These are phyloP conservation scores for Lepiota brunneoincarnata DNA, from an alignment of 768 basidiomycete genomes.

Conservation along the genomic window DNA sequence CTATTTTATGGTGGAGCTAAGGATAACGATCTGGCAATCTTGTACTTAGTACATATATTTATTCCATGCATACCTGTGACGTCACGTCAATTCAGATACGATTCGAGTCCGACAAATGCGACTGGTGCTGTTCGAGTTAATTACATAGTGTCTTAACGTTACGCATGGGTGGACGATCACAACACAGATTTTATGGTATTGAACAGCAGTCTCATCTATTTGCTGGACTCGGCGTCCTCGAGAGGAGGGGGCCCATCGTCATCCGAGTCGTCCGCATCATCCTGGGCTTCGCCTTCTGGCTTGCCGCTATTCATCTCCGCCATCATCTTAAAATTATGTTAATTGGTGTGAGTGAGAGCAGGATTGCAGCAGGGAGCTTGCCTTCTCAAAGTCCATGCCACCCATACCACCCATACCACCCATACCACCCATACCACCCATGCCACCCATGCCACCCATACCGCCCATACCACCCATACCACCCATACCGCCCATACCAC, in stretches of 20 bases:
- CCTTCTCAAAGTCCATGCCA: conserved; percentile 66
- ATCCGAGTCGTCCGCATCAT: conserved; percentile 47
- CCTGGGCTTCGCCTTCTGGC: conserved; percentile 22
- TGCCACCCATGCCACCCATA: conserved; percentile 42
- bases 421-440: conserved; percentile 24
- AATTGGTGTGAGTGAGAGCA: background rate
- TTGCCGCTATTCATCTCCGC: conserved; percentile 39
- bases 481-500: conserved; percentile 56
- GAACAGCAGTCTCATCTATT: conserved; percentile 23
- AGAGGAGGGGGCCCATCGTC: conserved; percentile 81
- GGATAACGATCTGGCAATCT: background rate
- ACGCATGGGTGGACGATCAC: too few species aligned
- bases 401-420: conserved; percentile 11
- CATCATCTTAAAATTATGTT: conserved; percentile 41
- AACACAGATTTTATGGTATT: background rate
- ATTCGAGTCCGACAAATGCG: too few species aligned
- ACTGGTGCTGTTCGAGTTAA: too few species aligned
- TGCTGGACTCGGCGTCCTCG: conserved; percentile 56
- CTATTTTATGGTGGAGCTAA: background rate
- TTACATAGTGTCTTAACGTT: too few species aligned
- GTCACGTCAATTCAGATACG: too few species aligned
- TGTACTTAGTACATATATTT: background rate
- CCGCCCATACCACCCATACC: conserved; percentile 57
- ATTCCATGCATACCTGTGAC: background rate
- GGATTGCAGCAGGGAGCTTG: conserved; percentile 20